Conservation (phyloP, 2,329 filamentous ascomycete genomes). For the Trichoderma endophyticum region DNA sequence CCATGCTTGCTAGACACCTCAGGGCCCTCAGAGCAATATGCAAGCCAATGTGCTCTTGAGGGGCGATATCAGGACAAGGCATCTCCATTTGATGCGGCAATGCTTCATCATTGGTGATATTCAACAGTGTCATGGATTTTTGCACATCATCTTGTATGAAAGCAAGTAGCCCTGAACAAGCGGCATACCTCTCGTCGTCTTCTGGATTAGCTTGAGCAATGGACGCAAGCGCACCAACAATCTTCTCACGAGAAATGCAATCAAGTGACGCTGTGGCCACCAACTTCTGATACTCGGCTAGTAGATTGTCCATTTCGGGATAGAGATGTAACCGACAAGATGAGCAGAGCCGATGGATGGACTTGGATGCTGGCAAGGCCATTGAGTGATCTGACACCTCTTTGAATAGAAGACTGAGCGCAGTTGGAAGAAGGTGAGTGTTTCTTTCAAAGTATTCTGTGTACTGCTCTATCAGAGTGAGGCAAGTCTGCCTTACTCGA, state of each 20-base stretch:
- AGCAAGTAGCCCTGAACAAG: constrained; percentile 56
- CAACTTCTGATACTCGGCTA: constrained; percentile 68
- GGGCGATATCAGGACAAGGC: constrained; percentile 30
- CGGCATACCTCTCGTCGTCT: constrained; percentile 50
- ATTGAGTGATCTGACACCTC: constrained; percentile 62
- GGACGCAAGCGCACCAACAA: constrained; percentile 70
- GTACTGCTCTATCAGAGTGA: constrained; percentile 69
- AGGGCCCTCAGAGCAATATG: constrained; percentile 56
- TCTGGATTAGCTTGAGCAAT: constrained; percentile 70
- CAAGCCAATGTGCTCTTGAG: constrained; percentile 43
- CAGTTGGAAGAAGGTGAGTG: constrained; percentile 62
- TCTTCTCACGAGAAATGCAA: constrained; percentile 66
- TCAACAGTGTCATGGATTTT: constrained; percentile 24
- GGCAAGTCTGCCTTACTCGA: constrained; percentile 63
- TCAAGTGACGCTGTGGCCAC: constrained; percentile 55
- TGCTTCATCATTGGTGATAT: constrained; percentile 9
- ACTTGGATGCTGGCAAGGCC: constrained; percentile 67
- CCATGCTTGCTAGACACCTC: constrained; percentile 66
- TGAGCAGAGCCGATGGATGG: constrained; percentile 71
- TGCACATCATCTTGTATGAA: constrained; percentile 59
- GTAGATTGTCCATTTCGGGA: constrained; percentile 63
- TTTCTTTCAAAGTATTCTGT: constrained; percentile 74
- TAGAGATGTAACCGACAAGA: constrained; percentile 70
- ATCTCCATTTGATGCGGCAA: background rate
- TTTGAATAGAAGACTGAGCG: constrained; percentile 71